phyloP scores from a whole-genome alignment of 176 grass and related monocot genomes.

The Oryza coarctata region DNA sequence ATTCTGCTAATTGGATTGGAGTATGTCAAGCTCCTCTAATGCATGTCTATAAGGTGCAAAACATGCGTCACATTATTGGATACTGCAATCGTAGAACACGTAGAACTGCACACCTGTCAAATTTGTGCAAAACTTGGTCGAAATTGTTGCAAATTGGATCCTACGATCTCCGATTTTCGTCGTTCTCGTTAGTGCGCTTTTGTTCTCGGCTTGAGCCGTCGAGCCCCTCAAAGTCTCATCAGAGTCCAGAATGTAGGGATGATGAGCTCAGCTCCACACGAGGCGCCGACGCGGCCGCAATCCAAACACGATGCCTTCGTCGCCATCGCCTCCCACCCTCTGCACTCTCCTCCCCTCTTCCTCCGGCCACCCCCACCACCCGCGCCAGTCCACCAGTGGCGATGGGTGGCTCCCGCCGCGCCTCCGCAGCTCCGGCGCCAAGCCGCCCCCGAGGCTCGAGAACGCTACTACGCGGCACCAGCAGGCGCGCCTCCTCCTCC shows the following conservation, averaged over 20 bases:
- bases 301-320: conserved; percentile 44
- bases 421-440: conserved; percentile 30
- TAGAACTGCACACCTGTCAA: too few species aligned
- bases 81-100: too few species aligned
- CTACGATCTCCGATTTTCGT: too few species aligned
- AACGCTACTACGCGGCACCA: neutral
- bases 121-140: too few species aligned
- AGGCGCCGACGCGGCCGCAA: conserved; percentile 36
- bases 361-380: neutral
- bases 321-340: conserved; percentile 28
- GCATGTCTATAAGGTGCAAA: neutral
- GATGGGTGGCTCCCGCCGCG: neutral
- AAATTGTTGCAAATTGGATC: too few species aligned
- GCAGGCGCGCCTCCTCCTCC: neutral
- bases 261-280: neutral
- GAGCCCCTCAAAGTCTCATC: too few species aligned
- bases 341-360: conserved; percentile 34
- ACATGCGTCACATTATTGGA: too few species aligned
- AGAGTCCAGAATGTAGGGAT: neutral
- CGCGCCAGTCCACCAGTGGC: neutral
- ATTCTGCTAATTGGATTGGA: neutral
- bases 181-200: too few species aligned
- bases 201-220: too few species aligned
- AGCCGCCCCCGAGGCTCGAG: neutral
- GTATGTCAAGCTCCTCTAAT: neutral